Base-by-base conservation (phyloP, 2,329 filamentous ascomycete genomes). In the Dactylellina haptotyla region DNA sequence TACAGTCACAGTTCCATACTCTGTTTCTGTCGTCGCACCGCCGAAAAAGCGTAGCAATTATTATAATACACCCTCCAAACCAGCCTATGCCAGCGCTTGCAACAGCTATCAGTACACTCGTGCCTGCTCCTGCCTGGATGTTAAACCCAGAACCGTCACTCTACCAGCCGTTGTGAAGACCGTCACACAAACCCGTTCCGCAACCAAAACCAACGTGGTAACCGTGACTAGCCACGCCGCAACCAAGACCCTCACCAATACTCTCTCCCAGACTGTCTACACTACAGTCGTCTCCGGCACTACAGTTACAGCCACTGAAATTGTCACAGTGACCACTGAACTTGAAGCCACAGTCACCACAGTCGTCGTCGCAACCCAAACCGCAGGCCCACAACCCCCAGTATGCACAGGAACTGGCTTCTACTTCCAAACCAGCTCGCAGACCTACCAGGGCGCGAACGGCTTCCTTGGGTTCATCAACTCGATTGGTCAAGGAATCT, bases 51-150 rank as follows among this genome's bases (percentile, higher is more conserved):
- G 30, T 2, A n/a, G 50, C 18, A n/a, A n/a, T n/a, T n/a, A n/a
- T n/a, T n/a, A n/a, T 12, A 23, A 28, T 20, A 34, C 16, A 43
- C 26, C 34, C 12, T 26, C 46, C 2, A 72, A 65, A 39, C 67
- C 67, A 34, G 39, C 45, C 14, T 72, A 72, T 12, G 67, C 67
- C 4, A 46, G 43, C 43, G 51, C 34, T 9, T 72, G 67, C 12
- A 54, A 61, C 14, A 61, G 26, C 34, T n/a, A 2, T n/a, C 53
- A 45, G 6, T 72, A 72, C 46, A 72, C 59, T 20, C 43, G 53
- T 10, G 67, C 67, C 9, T 72, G 67, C 59, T 72, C 67, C n/a
- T 72, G 67, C 53, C 23, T 65, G 1, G 67, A 59, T 9, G 28
- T 72, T 46, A 65, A 72, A 14, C 67, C 67, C 4, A 54, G 28